Conservation (phyloP, 2,329 filamentous ascomycete species). For the Helotiales sp. region DNA sequence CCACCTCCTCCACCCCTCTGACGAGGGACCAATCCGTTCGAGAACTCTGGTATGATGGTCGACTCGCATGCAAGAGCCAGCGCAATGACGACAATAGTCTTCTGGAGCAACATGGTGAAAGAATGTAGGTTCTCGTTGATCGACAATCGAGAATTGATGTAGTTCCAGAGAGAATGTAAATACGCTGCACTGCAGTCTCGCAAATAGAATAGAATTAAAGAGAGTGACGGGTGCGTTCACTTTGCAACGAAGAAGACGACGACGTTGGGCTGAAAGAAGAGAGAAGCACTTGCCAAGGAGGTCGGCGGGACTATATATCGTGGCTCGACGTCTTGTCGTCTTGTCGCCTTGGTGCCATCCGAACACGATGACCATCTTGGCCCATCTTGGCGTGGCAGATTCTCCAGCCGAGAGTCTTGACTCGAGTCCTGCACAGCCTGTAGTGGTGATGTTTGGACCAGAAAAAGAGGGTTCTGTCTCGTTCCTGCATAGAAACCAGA, state of each 20-base stretch:
- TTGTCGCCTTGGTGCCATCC: neutral
- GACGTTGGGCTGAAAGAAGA: neutral
- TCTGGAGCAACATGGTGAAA: constrained; percentile 15
- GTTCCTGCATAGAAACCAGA: constrained; percentile 3
- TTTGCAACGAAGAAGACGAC: neutral
- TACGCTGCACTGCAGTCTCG: constrained; percentile 1
- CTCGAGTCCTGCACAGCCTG: neutral
- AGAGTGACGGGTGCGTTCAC: constrained; percentile 8
- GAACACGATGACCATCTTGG: neutral
- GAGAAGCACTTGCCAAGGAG: constrained; percentile 8
- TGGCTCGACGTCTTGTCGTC: neutral
- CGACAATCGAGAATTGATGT: constrained; percentile 19
- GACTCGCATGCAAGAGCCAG: constrained; percentile 12
- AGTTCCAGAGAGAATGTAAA: constrained; percentile 6
- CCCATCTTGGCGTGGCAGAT: neutral
- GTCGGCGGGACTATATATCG: constrained; percentile 1
- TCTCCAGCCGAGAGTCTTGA: neutral
- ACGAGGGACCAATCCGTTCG: constrained; percentile 4
- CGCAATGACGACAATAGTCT: constrained; percentile 6
- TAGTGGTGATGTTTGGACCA: neutral
- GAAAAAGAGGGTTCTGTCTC: neutral
- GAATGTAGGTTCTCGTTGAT: constrained; percentile 16
- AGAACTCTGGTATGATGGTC: constrained; percentile 11
- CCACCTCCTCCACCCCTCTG: constrained; percentile 6
- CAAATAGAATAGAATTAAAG: constrained; percentile 14